Percentiles rank a stretch among this genome's conserved stretches.
These are phyloP conservation scores for Alternaria sp. DNA, from an alignment of 2,329 filamentous ascomycete species.

Conservation along the genomic window DNA sequence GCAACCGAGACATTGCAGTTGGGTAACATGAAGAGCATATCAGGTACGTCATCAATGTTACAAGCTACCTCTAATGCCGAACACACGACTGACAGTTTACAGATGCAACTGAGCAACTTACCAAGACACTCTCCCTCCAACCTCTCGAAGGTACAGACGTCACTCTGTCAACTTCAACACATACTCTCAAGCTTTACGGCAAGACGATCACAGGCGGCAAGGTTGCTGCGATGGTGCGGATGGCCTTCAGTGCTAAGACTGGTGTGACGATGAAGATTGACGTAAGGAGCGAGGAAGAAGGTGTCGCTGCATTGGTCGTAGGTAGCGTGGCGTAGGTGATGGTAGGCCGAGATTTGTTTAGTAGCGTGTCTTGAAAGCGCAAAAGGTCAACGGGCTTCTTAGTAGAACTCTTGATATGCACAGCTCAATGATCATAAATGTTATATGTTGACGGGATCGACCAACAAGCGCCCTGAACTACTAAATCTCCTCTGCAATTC, in stretches of 20 bases:
- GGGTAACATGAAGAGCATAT: constrained; percentile 87
- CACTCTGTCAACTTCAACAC: constrained; percentile 84
- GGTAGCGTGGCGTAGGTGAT: constrained; percentile 75
- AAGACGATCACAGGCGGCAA: constrained; percentile 92
- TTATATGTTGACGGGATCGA: background rate
- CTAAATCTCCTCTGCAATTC: background rate
- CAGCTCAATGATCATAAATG: constrained; percentile 12
- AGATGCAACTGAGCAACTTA: constrained; percentile 93
- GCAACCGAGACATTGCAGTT: constrained; percentile 91
- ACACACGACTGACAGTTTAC: constrained; percentile 31
- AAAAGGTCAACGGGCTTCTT: constrained; percentile 13
- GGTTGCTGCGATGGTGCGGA: constrained; percentile 85
- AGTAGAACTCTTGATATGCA: constrained; percentile 14
- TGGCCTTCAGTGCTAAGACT: constrained; percentile 92
- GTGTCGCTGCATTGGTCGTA: constrained; percentile 83
- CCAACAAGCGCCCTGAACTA: background rate
- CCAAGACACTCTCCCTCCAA: constrained; percentile 86
- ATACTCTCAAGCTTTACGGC: constrained; percentile 93
- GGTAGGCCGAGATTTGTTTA: background rate
- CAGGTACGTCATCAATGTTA: constrained; percentile 69
- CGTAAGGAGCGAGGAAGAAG: constrained; percentile 90
- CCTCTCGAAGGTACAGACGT: constrained; percentile 94
- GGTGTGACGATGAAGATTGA: constrained; percentile 97
- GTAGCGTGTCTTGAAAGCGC: constrained; percentile 10
- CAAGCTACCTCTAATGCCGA: background rate